Evolutionary conservation across 164 flowering plant genomes (phyloP).

Genomic region (Kingdonia uniflora): DNA sequence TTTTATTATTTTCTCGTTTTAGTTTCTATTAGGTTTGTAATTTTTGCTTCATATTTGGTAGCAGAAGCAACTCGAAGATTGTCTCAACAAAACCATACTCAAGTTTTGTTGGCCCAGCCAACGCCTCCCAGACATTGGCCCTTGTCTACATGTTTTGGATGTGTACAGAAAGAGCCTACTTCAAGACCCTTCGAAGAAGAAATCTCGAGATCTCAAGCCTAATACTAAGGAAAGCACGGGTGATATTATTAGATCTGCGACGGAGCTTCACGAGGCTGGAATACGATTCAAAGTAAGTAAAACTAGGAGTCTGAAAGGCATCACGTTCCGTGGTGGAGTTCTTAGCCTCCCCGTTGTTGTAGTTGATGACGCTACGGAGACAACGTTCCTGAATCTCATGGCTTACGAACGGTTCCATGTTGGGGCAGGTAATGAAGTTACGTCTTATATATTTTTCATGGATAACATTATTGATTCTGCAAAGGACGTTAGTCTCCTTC

Average conservation of each 20-base stretch:
- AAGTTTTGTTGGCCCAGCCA: constrained; percentile 19
- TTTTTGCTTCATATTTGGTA: neutral
- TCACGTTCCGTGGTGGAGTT: constrained; percentile 30
- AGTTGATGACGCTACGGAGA: constrained; percentile 42
- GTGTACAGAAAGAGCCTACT: constrained; percentile 26
- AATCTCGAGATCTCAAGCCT: neutral
- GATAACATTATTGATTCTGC: constrained; percentile 42
- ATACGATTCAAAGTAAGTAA: constrained; percentile 33
- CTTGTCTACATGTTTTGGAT: constrained; percentile 33
- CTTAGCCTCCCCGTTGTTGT: constrained; percentile 31
- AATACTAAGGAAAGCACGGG: constrained; percentile 8
- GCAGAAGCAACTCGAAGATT: constrained; percentile 18
- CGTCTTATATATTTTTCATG: constrained; percentile 47
- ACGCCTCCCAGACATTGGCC: constrained; percentile 10
- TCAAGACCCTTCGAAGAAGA: constrained; percentile 9
- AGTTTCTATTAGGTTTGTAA: neutral
- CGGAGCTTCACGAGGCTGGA: constrained; percentile 43
- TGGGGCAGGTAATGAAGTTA: constrained; percentile 42
- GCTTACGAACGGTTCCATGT: constrained; percentile 47
- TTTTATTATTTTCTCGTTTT: too few species aligned
- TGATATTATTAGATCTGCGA: constrained; percentile 17
- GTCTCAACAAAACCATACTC: constrained; percentile 21
- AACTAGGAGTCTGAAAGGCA: constrained; percentile 29
- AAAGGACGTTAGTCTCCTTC: constrained; percentile 33
- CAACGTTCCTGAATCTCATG: constrained; percentile 41